Base-by-base conservation (phyloP, 352 stramenopile species). In the Lagenidium giganteum region DNA sequence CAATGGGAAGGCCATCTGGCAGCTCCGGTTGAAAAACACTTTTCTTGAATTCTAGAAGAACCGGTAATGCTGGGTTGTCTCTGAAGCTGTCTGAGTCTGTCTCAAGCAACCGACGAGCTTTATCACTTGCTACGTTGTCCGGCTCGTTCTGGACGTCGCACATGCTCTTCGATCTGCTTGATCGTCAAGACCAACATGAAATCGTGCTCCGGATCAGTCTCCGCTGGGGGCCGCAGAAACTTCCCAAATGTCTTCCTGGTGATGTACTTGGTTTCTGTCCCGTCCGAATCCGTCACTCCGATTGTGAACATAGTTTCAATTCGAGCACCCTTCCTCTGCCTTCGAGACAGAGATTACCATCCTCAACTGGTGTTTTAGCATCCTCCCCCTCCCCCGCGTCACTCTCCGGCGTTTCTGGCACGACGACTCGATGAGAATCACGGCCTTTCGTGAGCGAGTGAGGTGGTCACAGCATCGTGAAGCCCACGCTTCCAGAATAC, bases 241-340 rank as follows among this genome's bases (percentile, higher is more conserved):
- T 52, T 57, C 8, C 42, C 8, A 12, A 57, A 28, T n/a, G 51
- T 57, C 28, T 57, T 57, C 29, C 41, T 38, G 3, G 49, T 47
- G 41, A 43, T 57, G 49, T 43, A 57, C 42, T 57, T 57, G 1
- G 41, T 52, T n/a, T 57, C 26, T 11, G 51, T 42, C 34, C 41
- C 41, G 25, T 46, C n/a, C n/a, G n/a, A n/a, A n/a, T n/a, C n/a
- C n/a, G n/a, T n/a, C n/a, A n/a, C n/a, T n/a, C n/a, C n/a, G n/a
- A n/a, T n/a, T n/a, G n/a, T n/a, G 27, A 53, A 46, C 36, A 53
- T 53, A 26, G 34, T 22, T 28, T 51, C 34, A 36, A 13, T 38
- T 29, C 37, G n/a, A 17, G 30, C 38, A 36, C 35, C 40, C 29
- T 43, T 54, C 30, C 27, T 48, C 39, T 56, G 22, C 39, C 31